Conservation (phyloP, 2,329 filamentous ascomycete genomes). For the Pseudocercospora macadamiae region DNA sequence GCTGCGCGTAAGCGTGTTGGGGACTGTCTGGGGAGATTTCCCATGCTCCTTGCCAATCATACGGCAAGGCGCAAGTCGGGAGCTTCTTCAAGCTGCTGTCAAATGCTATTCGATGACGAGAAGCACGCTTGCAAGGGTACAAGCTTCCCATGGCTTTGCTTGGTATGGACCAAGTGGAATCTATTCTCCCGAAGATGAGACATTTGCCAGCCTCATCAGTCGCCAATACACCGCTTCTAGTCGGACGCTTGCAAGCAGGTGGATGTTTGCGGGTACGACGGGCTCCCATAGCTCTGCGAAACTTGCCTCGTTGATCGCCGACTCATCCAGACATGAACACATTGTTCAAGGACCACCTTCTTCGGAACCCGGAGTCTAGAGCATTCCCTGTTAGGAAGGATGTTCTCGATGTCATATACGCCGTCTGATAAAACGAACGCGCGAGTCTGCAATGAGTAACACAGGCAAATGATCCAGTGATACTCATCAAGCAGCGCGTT, state of each 20-base stretch:
- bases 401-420: not conserved
- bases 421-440: not conserved
- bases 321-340: not conserved
- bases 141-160: not conserved
- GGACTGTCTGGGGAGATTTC: not conserved
- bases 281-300: not conserved
- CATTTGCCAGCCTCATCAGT: not conserved
- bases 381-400: not conserved
- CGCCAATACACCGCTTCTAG: not conserved
- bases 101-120: not conserved
- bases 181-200: not conserved
- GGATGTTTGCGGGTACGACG: not conserved
- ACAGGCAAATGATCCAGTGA: not conserved
- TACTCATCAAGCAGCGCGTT: not conserved
- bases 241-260: not conserved
- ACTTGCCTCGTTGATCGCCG: not conserved
- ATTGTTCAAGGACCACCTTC: not conserved
- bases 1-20: constrained; percentile 3
- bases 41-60: constrained; percentile 11
- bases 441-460: not conserved
- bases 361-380: not conserved
- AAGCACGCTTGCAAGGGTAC: constrained; percentile 7
- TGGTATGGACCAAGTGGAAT: not conserved
- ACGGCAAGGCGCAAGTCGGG: constrained; percentile 2
- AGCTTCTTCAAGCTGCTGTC: not conserved